These are phyloP conservation scores for Plasmodium sp. DNA, from an alignment of 169 alveolate species.

Conservation along the genomic window DNA sequence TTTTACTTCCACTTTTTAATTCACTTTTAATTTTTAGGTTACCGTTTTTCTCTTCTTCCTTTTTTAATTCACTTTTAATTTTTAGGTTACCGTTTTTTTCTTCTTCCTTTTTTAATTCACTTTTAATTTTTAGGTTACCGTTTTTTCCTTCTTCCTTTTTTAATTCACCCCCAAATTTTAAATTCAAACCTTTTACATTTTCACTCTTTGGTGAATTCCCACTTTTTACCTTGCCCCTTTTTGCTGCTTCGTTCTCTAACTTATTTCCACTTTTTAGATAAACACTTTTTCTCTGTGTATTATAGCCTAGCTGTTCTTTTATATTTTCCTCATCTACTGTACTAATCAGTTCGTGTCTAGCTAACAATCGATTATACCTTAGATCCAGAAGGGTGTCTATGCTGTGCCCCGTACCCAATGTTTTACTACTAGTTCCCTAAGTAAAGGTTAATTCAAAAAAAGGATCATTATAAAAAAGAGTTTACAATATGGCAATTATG, in stretches of 20 bases:
- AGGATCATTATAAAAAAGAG: not conserved
- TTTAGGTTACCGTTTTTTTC: no score
- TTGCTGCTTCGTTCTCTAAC: not conserved
- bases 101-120: not conserved
- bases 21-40: no score
- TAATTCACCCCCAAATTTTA: not conserved
- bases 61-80: not conserved
- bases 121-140: not conserved
- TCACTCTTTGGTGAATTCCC: not conserved
- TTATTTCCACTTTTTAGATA: not conserved
- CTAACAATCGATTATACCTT: not conserved
- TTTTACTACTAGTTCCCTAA: not conserved
- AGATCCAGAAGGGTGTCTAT: not conserved
- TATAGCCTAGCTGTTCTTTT: not conserved
- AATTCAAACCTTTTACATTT: not conserved
- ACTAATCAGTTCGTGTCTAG: not conserved
- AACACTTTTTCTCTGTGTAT: not conserved
- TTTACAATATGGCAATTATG: not conserved
- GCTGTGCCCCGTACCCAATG: not conserved
- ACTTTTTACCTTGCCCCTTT: not conserved
- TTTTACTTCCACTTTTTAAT: no score
- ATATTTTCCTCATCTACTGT: not conserved
- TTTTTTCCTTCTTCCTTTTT: not conserved
- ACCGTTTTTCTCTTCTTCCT: not conserved
- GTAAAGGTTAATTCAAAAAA: not conserved